A percentile compares a stretch with the other conserved stretches of the same genome.
These are phyloP conservation scores for Achaetomiella virescens DNA, from an alignment of 495 filamentous ascomycete species.

Conservation along the genomic window DNA sequence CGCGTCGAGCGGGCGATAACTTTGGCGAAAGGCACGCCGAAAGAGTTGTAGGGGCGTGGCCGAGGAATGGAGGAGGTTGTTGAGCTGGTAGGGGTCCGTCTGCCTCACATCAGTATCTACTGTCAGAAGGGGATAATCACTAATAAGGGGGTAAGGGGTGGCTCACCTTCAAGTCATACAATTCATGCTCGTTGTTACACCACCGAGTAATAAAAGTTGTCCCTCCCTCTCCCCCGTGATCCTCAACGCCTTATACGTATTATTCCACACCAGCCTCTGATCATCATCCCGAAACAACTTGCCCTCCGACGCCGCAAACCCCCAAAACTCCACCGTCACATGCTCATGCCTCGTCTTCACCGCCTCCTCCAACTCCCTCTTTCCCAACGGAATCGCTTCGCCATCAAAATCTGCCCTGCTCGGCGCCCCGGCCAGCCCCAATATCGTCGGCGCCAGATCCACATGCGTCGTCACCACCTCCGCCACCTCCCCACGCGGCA, in stretches of 20 bases:
- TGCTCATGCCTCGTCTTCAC: constrained; percentile 49
- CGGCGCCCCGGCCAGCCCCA: constrained; percentile 47
- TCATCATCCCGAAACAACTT: constrained; percentile 22
- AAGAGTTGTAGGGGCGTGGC: constrained; percentile 22
- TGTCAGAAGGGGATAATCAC: not conserved
- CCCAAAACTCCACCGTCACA: constrained; percentile 63
- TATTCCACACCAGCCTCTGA: constrained; percentile 36
- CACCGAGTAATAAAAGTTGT: constrained; percentile 60
- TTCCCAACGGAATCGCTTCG: constrained; percentile 46
- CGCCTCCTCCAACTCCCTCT: constrained; percentile 26
- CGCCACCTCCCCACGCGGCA: constrained; percentile 38
- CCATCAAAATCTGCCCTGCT: constrained; percentile 54
- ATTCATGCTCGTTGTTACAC: constrained; percentile 59
- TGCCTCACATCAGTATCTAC: constrained; percentile 15
- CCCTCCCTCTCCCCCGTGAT: constrained; percentile 45
- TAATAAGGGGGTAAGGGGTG: not conserved
- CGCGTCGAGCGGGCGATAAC: constrained; percentile 51
- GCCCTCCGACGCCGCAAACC: constrained; percentile 47
- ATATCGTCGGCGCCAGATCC: constrained; percentile 62
- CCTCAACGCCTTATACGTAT: constrained; percentile 60
- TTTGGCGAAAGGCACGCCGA: constrained; percentile 41
- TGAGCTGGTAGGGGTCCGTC: constrained; percentile 55
- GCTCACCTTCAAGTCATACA: constrained; percentile 54
- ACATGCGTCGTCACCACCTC: constrained; percentile 61
- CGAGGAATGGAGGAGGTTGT: constrained; percentile 47